phyloP scores from a whole-genome alignment of 345 rosid genomes.

The Alliaria petiolata region DNA sequence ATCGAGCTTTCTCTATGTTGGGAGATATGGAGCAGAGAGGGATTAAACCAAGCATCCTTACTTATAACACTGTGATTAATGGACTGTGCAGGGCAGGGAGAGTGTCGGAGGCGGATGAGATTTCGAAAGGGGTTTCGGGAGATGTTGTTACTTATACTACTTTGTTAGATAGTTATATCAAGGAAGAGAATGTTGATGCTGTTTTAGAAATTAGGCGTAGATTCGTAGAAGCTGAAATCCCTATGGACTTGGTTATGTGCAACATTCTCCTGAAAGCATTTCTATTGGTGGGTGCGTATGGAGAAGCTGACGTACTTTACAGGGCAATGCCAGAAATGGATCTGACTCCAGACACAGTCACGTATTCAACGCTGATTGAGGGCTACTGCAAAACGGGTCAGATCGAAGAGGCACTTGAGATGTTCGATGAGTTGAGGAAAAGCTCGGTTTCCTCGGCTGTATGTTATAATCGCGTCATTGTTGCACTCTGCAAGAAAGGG shows the following conservation, averaged over 20 bases:
- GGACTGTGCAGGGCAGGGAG: conserved; percentile 70
- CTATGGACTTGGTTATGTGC: conserved; percentile 67
- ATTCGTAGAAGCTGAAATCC: conserved; percentile 45
- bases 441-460: conserved; percentile 44
- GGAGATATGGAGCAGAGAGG: conserved; percentile 73
- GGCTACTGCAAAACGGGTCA: conserved; percentile 60
- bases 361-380: conserved; percentile 53
- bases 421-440: conserved; percentile 68
- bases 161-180: conserved; percentile 58
- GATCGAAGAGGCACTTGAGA: conserved; percentile 71
- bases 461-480: conserved; percentile 58
- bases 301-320: conserved; percentile 61
- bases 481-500: conserved; percentile 57
- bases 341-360: conserved; percentile 54
- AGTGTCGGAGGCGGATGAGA: conserved; percentile 58
- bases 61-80: conserved; percentile 60
- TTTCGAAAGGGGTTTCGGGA: conserved; percentile 55
- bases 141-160: conserved; percentile 63
- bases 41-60: conserved; percentile 49
- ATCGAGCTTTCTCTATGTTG: conserved; percentile 43
- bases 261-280: conserved; percentile 69
- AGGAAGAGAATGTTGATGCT: conserved; percentile 51
- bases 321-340: conserved; percentile 54
- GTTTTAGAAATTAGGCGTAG: conserved; percentile 51
- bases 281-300: conserved; percentile 65